Evolutionary conservation across 1,139 yeast species (phyloP), one percentile per base, ranked within the genome.

Genomic region (Torulaspora globosa): DNA sequence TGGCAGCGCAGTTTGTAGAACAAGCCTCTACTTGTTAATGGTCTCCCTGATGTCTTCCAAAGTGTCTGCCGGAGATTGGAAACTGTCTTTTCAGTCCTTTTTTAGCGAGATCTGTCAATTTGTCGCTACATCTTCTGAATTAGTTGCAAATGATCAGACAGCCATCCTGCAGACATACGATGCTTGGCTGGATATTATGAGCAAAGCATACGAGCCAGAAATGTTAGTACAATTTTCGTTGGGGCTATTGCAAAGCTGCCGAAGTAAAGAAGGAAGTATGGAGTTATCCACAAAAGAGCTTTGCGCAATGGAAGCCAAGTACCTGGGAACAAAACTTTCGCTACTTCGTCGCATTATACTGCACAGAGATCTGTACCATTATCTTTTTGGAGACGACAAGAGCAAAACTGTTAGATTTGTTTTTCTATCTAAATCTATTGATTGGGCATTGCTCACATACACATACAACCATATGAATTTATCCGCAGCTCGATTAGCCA

Each of bases 401-500:
- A 39, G 37, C 15, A 43, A 50, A 29, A 38, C 43, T 21, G 35
- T 48, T 28, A 49, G 53, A 28, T 36, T 39, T 3, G 44, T 47
- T 3, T 60, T 63, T 38, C 41, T 61, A 8, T 39, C 56, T 2
- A 53, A 56, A 33, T 44, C 50, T 18, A 74, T 84, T 21, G 72
- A 72, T 42, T 81, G 92, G 88, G 70, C 84, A 1, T 69, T 82
- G 69, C 79, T 79, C 48, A 78, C 82, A 3, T 74, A 80, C 36
- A 62, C 72, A 15, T 86, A 81, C 57, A 57, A 78, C 29, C 82
- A 78, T 3, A 39, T 53, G 14, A 53, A 52, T 21, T 33, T 58
- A 6, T 42, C 55, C 4, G 47, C 61, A 7, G 50, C 56, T 2
- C 47, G 94, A 64, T 68, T 84, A 54, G 83, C 89, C 0, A 74